Conservation (phyloP, 257 asterid species). For the Solanum commersonii region DNA sequence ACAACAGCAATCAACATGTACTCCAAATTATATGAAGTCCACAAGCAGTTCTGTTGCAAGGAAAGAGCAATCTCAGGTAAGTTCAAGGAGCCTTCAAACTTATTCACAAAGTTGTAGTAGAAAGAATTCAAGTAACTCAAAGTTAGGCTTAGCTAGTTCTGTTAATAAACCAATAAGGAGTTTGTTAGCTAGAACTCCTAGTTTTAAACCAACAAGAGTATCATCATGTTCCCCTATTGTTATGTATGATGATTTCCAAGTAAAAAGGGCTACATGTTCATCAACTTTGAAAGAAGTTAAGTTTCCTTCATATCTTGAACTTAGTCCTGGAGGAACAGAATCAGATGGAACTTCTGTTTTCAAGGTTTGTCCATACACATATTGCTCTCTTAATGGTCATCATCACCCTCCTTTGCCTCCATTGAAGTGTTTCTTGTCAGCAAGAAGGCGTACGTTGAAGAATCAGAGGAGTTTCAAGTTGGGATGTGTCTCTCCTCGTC, state of each 20-base stretch:
- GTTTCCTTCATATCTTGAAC: slow-evolving; percentile 57
- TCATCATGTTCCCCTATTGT: slow-evolving; percentile 22
- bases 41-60: slow-evolving; percentile 79
- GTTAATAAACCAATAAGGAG: slow-evolving; percentile 19
- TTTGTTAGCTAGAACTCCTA: slow-evolving; percentile 25
- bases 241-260: slow-evolving; percentile 24
- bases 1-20: background rate
- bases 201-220: slow-evolving; percentile 47
- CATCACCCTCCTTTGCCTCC: slow-evolving; percentile 58
- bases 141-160: slow-evolving; percentile 2
- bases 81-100: slow-evolving; percentile 23
- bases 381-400: slow-evolving; percentile 94
- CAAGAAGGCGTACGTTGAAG: slow-evolving; percentile 48
- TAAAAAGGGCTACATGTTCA: slow-evolving; percentile 59
- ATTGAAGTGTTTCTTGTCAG: slow-evolving; percentile 57
- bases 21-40: slow-evolving; percentile 84
- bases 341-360: slow-evolving; percentile 51
- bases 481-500: slow-evolving; percentile 44
- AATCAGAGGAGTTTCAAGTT: slow-evolving; percentile 39
- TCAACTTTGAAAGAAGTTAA: slow-evolving; percentile 66
- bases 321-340: slow-evolving; percentile 54
- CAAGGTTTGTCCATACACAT: slow-evolving; percentile 70
- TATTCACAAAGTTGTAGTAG: slow-evolving; percentile 12
- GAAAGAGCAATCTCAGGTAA: slow-evolving; percentile 43
- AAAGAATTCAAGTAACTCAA: slow-evolving; percentile 14